phyloP scores from a whole-genome alignment of 306 rosid genomes.

The Rosa rugosa region DNA sequence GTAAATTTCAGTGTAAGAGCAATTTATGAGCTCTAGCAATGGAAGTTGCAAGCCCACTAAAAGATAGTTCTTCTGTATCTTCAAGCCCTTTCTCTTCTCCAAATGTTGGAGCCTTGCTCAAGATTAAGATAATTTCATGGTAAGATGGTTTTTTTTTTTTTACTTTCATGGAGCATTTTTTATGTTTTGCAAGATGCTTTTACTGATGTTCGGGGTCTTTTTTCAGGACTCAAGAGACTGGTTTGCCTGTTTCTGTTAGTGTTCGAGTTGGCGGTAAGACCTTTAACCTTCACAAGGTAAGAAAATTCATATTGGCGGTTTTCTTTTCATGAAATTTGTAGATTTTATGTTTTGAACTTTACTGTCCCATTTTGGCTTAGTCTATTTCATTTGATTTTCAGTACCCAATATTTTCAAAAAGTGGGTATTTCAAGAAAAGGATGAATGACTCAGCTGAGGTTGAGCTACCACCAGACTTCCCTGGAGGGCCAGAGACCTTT shows the following conservation, averaged over 20 bases:
- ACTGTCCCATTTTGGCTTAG: neutral
- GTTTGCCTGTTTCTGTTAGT: conserved; percentile 67
- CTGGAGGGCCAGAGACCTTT: conserved; percentile 81
- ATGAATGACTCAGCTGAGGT: conserved; percentile 50
- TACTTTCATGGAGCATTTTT: neutral
- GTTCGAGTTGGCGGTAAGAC: conserved; percentile 58
- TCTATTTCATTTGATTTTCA: conserved; percentile 26
- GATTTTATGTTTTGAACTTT: neutral
- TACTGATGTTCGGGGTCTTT: conserved; percentile 16
- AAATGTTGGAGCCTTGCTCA: conserved; percentile 74
- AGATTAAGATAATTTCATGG: conserved; percentile 86
- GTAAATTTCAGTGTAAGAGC: neutral
- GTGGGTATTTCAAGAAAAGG: conserved; percentile 79
- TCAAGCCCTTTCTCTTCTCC: conserved; percentile 85
- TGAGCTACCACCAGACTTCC: conserved; percentile 71
- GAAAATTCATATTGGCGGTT: neutral
- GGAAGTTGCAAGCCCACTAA: conserved; percentile 53
- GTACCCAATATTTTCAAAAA: conserved; percentile 66
- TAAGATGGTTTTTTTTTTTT: conserved; percentile 21
- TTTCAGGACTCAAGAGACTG: conserved; percentile 87
- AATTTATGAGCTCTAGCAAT: conserved; percentile 39
- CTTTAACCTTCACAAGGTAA: conserved; percentile 75
- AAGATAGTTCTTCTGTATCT: conserved; percentile 39
- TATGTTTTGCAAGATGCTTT: neutral
- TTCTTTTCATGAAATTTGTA: neutral